Evolutionary conservation across 1,284 basidiomycete genomes (phyloP).

Genomic region (Sutorius eximius): DNA sequence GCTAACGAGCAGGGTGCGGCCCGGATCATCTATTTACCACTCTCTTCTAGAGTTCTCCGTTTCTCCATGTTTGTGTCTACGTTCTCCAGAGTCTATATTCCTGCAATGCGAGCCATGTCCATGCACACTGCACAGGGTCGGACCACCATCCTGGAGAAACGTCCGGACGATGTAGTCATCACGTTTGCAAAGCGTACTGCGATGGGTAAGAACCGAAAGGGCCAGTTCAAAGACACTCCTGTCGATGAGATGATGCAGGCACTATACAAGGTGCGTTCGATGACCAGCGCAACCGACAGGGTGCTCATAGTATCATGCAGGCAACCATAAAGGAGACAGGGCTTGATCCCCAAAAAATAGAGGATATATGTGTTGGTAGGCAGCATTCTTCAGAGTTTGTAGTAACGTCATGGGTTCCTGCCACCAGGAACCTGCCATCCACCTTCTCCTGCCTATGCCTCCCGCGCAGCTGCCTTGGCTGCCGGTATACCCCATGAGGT

Average conservation of each 20-base stretch:
- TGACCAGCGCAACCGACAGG: background rate
- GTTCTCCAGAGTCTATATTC: constrained; percentile 4
- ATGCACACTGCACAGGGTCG: constrained; percentile 46
- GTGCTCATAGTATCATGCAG: constrained; percentile 27
- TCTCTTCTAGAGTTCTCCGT: constrained; percentile 5
- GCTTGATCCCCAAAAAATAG: constrained; percentile 60
- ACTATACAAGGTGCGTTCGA: constrained; percentile 58
- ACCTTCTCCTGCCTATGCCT: constrained; percentile 79
- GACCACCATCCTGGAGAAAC: constrained; percentile 58
- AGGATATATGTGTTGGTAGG: constrained; percentile 81
- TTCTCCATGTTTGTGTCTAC: constrained; percentile 18
- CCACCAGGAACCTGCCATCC: constrained; percentile 77
- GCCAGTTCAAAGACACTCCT: constrained; percentile 74
- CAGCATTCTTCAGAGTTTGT: background rate
- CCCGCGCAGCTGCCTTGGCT: constrained; percentile 76
- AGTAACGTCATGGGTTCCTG: background rate
- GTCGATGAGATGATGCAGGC: constrained; percentile 73
- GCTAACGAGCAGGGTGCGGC: background rate
- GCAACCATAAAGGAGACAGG: constrained; percentile 48
- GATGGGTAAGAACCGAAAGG: constrained; percentile 76
- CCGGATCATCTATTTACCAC: constrained; percentile 1
- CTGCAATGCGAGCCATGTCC: constrained; percentile 35
- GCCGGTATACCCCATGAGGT: constrained; percentile 79
- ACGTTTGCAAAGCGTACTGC: constrained; percentile 83
- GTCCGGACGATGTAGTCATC: constrained; percentile 80